Evolutionary conservation across 805 yeast genomes (phyloP), one percentile per base, ranked within the genome.

Genomic region (Clavispora fructus): DNA sequence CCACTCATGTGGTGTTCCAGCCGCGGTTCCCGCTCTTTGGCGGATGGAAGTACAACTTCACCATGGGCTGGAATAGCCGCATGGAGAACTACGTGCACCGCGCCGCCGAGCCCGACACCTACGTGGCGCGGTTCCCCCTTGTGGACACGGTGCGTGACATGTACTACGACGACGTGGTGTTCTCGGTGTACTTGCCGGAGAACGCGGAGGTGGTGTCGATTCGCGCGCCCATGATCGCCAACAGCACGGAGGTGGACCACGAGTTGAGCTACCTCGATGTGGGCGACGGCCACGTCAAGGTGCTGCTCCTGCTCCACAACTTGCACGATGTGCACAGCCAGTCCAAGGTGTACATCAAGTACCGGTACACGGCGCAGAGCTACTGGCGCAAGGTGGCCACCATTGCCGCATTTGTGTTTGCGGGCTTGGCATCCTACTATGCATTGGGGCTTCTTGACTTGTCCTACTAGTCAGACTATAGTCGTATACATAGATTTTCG

Each of bases 11-110:
- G 41, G 69, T 83, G 31, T 64, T 94, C 53, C 79, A 77, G 59
- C 98, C 98, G 46, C 78, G 99, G 64, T 94, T 74, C 72, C 99
- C 99, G n/a, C 63, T 94, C 7, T 87, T 88, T 66, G 99, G 99
- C 41, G 95, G 91, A 38, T 94, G 99, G 99, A 77, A 83, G 58
- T 92, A 89, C 68, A 89, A 92, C 68, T 94, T 88, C 74, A 94
- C 98, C 19, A 66, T 92, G 55, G 98, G 98, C n/a, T 94, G 96
- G 96, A 79, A 83, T 42, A 78, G 80, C 52, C 68, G 73, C 17
- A 66, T 91, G 37, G 58, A 68, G 13, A 67, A 78, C 39, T 83
- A 75, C 54, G 71, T 87, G 43, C 80, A 68, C 55, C 57, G 63
- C 35, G 55, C 72, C 14, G 49, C 54, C 26, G 58, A 54, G 17